These are phyloP conservation scores for Poronia punctata DNA, from an alignment of 495 filamentous ascomycete species.

Conservation along the genomic window DNA sequence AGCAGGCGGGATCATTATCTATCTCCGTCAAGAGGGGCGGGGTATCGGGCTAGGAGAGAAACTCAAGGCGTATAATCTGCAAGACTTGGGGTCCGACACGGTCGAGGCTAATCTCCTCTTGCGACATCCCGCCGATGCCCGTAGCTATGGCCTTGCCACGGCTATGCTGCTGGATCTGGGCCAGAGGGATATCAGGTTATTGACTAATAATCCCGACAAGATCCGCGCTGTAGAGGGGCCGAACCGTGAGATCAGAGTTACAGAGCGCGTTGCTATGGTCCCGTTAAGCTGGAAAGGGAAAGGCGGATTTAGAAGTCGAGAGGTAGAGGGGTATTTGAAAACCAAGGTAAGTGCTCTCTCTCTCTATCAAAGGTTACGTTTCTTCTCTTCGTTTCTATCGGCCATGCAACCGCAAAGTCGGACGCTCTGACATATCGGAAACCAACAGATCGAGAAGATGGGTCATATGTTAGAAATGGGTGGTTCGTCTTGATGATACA, in stretches of 20 bases:
- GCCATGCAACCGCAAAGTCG: too few species aligned
- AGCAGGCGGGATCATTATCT: constrained; percentile 84
- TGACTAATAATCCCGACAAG: constrained; percentile 99
- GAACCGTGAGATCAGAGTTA: constrained; percentile 77
- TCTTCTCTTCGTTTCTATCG: too few species aligned
- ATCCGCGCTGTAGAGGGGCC: constrained; percentile 89
- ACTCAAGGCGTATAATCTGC: constrained; percentile 95
- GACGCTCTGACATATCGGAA: too few species aligned
- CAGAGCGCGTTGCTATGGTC: constrained; percentile 88
- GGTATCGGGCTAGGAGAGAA: constrained; percentile 94
- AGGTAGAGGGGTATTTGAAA: constrained; percentile 86
- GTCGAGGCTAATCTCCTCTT: constrained; percentile 91
- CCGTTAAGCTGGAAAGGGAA: constrained; percentile 89
- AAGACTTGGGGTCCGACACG: constrained; percentile 91
- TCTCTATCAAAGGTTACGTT: too few species aligned
- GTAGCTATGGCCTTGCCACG: constrained; percentile 90
- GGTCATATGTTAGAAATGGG: constrained; percentile 53
- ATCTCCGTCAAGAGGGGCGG: constrained; percentile 90
- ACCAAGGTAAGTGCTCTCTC: constrained; percentile 90
- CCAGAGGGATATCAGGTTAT: constrained; percentile 64
- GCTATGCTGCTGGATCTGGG: constrained; percentile 88
- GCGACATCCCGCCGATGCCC: constrained; percentile 87
- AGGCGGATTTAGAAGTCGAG: constrained; percentile 73
- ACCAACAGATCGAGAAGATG: constrained; percentile 61
- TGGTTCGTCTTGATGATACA: constrained; percentile 5